A percentile compares a stretch with the other conserved stretches of the same genome.
These are phyloP conservation scores for Diaporthe aspalathi DNA, from an alignment of 2,329 filamentous ascomycete genomes.

Conservation along the genomic window DNA sequence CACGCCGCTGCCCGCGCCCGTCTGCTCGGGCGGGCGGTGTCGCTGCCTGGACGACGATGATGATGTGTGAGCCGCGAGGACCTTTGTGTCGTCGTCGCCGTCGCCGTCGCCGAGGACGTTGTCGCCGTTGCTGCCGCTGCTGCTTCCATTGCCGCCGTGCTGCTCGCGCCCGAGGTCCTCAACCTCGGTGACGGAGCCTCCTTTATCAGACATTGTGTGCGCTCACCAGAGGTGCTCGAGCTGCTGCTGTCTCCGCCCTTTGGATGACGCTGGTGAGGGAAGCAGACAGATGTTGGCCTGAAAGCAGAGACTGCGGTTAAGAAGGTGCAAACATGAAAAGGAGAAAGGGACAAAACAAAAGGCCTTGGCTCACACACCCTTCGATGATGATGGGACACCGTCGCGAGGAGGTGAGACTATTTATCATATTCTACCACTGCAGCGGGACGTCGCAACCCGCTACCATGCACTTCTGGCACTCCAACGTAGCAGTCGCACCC, in stretches of 20 bases:
- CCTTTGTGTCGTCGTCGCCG: neutral
- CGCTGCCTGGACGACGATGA: no score
- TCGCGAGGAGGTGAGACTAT: neutral
- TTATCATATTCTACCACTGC: neutral
- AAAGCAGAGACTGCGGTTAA: neutral
- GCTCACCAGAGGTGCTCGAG: neutral
- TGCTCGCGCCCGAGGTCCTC: neutral
- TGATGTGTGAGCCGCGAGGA: neutral
- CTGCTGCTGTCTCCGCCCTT: neutral
- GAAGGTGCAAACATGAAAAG: no score
- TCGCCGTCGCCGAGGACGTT: neutral
- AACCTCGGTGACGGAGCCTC: neutral
- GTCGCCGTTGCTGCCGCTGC: neutral
- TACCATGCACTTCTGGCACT: no score
- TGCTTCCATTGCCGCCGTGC: neutral
- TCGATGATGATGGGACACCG: no score
- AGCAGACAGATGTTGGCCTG: no score
- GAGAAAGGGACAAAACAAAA: neutral
- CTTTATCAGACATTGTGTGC: slow-evolving; percentile 4
- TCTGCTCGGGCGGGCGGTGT: neutral
- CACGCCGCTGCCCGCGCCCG: slow-evolving; percentile 15
- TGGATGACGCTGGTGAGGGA: no score
- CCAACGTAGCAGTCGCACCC: neutral
- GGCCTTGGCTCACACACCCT: neutral
- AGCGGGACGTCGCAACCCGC: neutral